A percentile compares a stretch with the other conserved stretches of the same genome.
Conservation (phyloP, 2,329 filamentous ascomycete genomes). For the Epichloe uncinata region DNA sequence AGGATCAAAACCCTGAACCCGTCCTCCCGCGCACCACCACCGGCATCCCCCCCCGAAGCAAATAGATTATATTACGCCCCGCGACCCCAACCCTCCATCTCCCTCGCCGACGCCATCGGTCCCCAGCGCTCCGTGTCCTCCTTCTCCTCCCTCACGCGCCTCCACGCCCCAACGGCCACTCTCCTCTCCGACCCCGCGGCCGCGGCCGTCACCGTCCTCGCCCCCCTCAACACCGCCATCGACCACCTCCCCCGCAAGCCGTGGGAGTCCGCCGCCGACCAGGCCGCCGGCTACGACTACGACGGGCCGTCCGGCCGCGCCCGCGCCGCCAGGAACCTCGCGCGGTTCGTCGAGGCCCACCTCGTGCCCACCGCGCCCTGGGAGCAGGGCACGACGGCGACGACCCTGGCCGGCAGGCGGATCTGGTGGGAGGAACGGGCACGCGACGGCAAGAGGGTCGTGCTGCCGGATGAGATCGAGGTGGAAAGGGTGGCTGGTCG, state of each 20-base stretch:
- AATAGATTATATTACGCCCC: not conserved
- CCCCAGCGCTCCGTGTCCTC: slow-evolving; percentile 67
- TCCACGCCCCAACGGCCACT: slow-evolving; percentile 53
- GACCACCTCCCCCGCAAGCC: slow-evolving; percentile 70
- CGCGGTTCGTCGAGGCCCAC: slow-evolving; percentile 75
- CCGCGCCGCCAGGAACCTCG: slow-evolving; percentile 63
- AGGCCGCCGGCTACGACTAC: slow-evolving; percentile 14
- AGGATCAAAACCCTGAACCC: slow-evolving; percentile 3
- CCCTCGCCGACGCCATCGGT: slow-evolving; percentile 75
- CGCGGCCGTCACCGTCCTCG: slow-evolving; percentile 56
- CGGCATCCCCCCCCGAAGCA: slow-evolving; percentile 6
- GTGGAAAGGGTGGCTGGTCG: slow-evolving; percentile 60
- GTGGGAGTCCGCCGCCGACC: slow-evolving; percentile 57
- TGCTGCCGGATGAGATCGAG: slow-evolving; percentile 69
- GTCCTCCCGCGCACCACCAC: not conserved
- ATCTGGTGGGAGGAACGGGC: slow-evolving; percentile 71
- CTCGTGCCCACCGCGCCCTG: slow-evolving; percentile 66
- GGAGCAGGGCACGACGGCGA: slow-evolving; percentile 50
- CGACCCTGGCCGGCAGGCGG: slow-evolving; percentile 48
- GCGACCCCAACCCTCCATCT: slow-evolving; percentile 32
- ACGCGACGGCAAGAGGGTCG: slow-evolving; percentile 51
- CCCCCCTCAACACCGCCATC: slow-evolving; percentile 73
- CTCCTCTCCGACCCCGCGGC: slow-evolving; percentile 52
- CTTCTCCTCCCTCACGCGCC: slow-evolving; percentile 69
- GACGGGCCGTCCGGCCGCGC: slow-evolving; percentile 36